Evolutionary conservation across 75 land plant species (phyloP).

Genomic region (Pinus tabuliformis): DNA sequence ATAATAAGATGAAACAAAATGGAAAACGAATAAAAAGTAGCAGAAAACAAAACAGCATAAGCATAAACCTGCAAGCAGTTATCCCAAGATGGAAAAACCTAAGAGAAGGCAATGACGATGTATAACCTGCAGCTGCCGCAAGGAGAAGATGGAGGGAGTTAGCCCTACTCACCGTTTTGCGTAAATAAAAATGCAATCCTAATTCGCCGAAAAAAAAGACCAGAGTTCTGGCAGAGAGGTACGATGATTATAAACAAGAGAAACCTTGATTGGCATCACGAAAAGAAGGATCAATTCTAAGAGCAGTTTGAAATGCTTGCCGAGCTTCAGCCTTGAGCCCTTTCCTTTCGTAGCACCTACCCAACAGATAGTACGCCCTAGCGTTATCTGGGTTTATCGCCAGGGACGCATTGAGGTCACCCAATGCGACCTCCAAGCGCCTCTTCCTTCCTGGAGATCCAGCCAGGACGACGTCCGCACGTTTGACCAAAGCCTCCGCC

Average conservation of each 20-base stretch:
- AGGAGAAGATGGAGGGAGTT: too few relatives aligned
- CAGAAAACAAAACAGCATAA: too few relatives aligned
- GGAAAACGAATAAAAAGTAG: too few relatives aligned
- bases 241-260: conserved; percentile 8
- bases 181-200: neutral
- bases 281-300: conserved; percentile 17
- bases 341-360: conserved; percentile 53
- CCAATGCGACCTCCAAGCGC: conserved; percentile 36
- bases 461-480: conserved; percentile 10
- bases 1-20: too few relatives aligned
- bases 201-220: neutral
- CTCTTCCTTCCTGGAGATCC: conserved; percentile 16
- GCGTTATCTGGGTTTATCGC: conserved; percentile 34
- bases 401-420: conserved; percentile 52
- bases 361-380: conserved; percentile 51
- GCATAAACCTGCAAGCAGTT: too few relatives aligned
- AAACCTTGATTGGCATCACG: conserved; percentile 24
- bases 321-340: conserved; percentile 47
- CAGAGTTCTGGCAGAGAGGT: neutral
- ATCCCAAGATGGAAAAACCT: too few relatives aligned
- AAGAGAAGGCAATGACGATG: too few relatives aligned
- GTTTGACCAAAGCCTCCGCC: conserved; percentile 25
- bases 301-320: conserved; percentile 41
- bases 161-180: neutral
- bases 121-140: too few relatives aligned